Evolutionary conservation across 2,329 filamentous ascomycete species (phyloP).

Genomic region (Botrytis aclada): DNA sequence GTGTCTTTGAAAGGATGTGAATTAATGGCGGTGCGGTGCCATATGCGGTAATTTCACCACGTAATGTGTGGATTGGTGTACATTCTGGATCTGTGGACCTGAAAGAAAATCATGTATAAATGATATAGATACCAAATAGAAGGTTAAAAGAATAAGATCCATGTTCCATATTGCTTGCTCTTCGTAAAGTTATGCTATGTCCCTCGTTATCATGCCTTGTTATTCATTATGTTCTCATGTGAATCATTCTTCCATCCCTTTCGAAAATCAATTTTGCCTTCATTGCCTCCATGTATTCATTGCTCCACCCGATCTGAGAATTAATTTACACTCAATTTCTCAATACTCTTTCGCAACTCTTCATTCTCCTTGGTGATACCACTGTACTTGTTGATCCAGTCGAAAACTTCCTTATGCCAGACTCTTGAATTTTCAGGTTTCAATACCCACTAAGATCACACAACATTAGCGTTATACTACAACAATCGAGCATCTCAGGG

Average conservation of each 20-base stretch:
- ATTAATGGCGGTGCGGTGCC: not conserved
- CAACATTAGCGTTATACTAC: constrained; percentile 12
- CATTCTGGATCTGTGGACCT: not conserved
- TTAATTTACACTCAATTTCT: constrained; percentile 20
- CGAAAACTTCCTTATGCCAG: constrained; percentile 84
- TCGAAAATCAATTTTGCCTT: not conserved
- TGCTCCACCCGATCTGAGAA: not conserved
- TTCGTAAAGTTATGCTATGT: not conserved
- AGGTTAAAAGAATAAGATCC: not conserved
- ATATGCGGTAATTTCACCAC: not conserved
- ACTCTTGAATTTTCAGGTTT: constrained; percentile 88
- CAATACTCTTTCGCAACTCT: constrained; percentile 21
- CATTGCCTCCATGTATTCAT: not conserved
- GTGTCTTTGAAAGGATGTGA: not conserved
- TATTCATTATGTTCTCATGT: not conserved
- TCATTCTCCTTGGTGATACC: constrained; percentile 42
- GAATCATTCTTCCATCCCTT: not conserved
- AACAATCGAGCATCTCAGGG: not conserved
- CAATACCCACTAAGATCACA: constrained; percentile 64
- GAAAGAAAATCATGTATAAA: not conserved
- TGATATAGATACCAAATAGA: not conserved
- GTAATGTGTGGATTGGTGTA: not conserved
- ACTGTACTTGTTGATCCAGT: constrained; percentile 68
- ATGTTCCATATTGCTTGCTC: not conserved
- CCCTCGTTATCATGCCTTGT: not conserved